Base-by-base conservation (phyloP, 495 filamentous ascomycete genomes). In the Penicillium fimorum region DNA sequence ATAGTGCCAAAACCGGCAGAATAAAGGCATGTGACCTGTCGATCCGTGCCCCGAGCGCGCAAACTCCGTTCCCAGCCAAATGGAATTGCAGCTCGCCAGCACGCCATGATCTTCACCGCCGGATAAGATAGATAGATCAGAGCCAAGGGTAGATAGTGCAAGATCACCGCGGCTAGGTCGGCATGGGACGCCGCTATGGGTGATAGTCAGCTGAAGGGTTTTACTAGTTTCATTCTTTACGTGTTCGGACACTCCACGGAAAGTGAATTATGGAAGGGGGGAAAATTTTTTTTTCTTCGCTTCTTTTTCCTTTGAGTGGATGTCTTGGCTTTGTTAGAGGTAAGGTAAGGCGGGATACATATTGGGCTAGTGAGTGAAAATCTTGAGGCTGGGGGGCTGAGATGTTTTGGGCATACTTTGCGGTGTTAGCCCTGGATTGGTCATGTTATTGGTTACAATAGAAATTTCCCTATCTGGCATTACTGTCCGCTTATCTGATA, bases 81-180 rank as follows among this genome's bases (percentile, higher is more conserved):
- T 49, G 15, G 22, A 17, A 15, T 20, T 20, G 33, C n/a, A 35
- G 33, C 32, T 25, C 9, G 22, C 44, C 25, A 47, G 46, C 40
- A 47, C 18, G 27, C 38, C 13, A 53, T 54, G n/a, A 12, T 33
- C 48, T 47, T 64, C 64, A 67, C 65, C 65, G 64, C 64, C 64
- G 55, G 48, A 64, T 53, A 41, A 38, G 43, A 10, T 10, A 24
- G 52, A 55, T 25, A 53, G 58, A 66, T 66, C 64, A 57, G 54
- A 60, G 51, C 32, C 32, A 61, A 48, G 18, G 27, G 40, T 4
- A 37, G 42, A 61, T 59, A 56, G 58, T 53, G 38, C 47, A 45
- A 48, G 65, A 68, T 65, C 62, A 41, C 41, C 62, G 60, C 65
- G 66, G 63, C 58, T 66, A 66, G 50, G 53, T 59, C 63, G 63